Conservation (phyloP, 2,329 filamentous ascomycete species). For the Pseudogymnoascus sp. region DNA sequence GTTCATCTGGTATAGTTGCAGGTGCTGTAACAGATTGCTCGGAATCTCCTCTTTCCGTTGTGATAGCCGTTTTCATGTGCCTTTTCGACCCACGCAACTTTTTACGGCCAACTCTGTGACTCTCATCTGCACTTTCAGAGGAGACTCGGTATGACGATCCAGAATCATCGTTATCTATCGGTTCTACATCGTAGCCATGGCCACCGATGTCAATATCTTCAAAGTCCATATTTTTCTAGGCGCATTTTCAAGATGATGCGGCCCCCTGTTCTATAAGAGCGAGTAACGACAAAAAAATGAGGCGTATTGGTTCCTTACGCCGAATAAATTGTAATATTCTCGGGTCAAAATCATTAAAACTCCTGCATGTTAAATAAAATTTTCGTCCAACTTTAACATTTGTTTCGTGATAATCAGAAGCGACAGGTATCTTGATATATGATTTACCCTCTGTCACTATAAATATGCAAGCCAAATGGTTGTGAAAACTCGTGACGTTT, state of each 20-base stretch:
- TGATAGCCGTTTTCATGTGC: neutral
- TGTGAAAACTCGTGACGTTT: neutral
- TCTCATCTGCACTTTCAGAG: neutral
- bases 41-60: neutral
- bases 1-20: neutral
- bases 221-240: conserved; percentile 10
- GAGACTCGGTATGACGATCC: neutral
- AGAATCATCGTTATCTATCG: neutral
- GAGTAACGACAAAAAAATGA: neutral
- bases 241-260: conserved; percentile 9
- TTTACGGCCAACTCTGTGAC: neutral
- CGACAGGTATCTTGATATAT: neutral
- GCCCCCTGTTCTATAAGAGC: neutral
- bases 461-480: neutral
- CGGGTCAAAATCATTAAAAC: neutral
- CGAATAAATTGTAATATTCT: neutral
- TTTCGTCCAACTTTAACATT: neutral
- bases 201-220: neutral
- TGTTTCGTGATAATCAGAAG: neutral
- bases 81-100: neutral
- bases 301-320: neutral
- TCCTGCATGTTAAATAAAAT: neutral
- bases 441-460: neutral
- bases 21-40: neutral
- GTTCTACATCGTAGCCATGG: neutral